phyloP scores from a whole-genome alignment of 2,329 filamentous ascomycete genomes.

The Paracoccidioides lutzii region DNA sequence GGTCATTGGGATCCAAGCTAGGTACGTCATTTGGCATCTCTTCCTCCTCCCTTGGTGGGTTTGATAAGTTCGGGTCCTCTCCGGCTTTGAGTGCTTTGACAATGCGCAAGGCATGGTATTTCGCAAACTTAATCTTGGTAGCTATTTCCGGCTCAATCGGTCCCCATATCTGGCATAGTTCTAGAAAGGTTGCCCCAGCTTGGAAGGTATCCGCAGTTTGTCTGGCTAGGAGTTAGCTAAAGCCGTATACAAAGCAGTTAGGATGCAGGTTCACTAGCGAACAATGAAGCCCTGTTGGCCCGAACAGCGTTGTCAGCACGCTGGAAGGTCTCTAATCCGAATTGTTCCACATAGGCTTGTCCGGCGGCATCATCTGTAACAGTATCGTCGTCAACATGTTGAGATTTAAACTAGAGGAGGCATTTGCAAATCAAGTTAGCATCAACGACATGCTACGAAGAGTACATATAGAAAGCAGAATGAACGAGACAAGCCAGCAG shows the following conservation, averaged over 20 bases:
- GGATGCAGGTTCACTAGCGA: conserved; percentile 11
- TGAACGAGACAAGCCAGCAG: conserved; percentile 29
- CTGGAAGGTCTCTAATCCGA: conserved; percentile 76
- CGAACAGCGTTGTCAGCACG: conserved; percentile 71
- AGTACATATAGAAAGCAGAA: background rate
- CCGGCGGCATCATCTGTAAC: conserved; percentile 75
- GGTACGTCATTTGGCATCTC: conserved; percentile 37
- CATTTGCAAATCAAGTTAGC: background rate
- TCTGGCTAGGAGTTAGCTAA: conserved; percentile 31
- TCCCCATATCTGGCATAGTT: conserved; percentile 76
- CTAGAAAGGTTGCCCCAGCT: conserved; percentile 83
- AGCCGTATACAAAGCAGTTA: background rate
- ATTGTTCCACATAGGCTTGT: conserved; percentile 87
- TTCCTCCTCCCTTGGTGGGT: conserved; percentile 47
- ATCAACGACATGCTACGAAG: background rate
- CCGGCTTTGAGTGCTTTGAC: conserved; percentile 81
- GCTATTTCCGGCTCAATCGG: conserved; percentile 58
- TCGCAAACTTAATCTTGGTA: conserved; percentile 89
- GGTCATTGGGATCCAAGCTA: conserved; percentile 49
- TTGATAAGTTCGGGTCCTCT: conserved; percentile 82
- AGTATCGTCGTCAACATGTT: conserved; percentile 65
- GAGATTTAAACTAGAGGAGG: conserved; percentile 49
- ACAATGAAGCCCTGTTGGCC: conserved; percentile 73
- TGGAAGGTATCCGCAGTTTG: conserved; percentile 91
- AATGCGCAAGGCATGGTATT: conserved; percentile 88